Percentiles rank a stretch among this genome's conserved stretches.
Conservation (phyloP, 1,284 basidiomycete genomes). For the Ustanciosporium gigantosporum region DNA sequence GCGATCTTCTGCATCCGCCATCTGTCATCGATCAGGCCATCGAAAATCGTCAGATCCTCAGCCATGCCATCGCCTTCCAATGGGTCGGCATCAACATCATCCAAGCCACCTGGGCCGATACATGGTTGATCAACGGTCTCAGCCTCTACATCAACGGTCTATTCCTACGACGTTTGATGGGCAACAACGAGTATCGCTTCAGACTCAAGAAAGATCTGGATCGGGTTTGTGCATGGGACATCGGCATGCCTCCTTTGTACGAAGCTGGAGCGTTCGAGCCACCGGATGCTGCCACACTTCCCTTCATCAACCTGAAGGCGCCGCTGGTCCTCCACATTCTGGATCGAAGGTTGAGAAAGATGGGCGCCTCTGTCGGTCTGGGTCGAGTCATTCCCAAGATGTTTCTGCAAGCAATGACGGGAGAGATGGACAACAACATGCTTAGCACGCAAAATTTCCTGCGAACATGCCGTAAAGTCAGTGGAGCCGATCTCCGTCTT, state of each 20-base stretch:
- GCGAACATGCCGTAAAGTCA: constrained; percentile 88
- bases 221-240: constrained; percentile 84
- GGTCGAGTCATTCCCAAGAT: constrained; percentile 93
- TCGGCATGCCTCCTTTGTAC: constrained; percentile 88
- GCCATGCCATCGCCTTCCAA: constrained; percentile 82
- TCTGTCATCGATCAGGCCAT: constrained; percentile 91
- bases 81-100: constrained; percentile 98
- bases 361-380: constrained; percentile 89
- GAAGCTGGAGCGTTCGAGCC: constrained; percentile 82
- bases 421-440: constrained; percentile 77
- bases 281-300: constrained; percentile 51
- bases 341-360: constrained; percentile 88
- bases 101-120: constrained; percentile 89
- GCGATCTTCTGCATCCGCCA: constrained; percentile 83
- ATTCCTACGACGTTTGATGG: constrained; percentile 83
- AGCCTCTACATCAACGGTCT: constrained; percentile 87
- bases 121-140: constrained; percentile 92
- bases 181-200: constrained; percentile 97
- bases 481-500: constrained; percentile 73
- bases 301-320: constrained; percentile 90
- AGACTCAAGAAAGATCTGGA: constrained; percentile 95
- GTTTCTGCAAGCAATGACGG: constrained; percentile 89
- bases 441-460: constrained; percentile 90
- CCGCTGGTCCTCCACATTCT: constrained; percentile 94
- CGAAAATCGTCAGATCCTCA: constrained; percentile 82